Base-by-base conservation (phyloP, 2,329 filamentous ascomycete genomes). In the Diaporthe capsici region DNA sequence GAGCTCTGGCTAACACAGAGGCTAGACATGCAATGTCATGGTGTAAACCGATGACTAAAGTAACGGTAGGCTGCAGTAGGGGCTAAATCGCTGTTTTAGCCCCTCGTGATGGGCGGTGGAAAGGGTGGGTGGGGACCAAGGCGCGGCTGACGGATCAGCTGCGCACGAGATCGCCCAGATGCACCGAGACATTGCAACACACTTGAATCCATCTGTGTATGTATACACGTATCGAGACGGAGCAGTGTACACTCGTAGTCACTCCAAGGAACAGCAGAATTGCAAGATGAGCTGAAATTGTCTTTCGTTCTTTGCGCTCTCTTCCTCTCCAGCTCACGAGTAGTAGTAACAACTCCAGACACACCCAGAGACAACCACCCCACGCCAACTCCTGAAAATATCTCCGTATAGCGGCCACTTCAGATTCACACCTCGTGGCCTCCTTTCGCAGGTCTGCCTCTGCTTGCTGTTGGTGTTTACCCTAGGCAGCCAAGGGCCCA, bases 51-150 rank as follows among this genome's bases (percentile, higher is more conserved):
- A 37, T 53, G 47, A 53, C 65, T 47, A 68, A 42, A 68, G 31
- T 10, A 28, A 22, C 20, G 31, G 65, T 39, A 42, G 65, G 47
- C 13, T 68, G 65, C 65, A 68, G 44, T 55, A 68, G 65, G 31
- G 63, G 22, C 37, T 39, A 53, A 8, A 28, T 53, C 1, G 77
- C 80, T 2, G 77, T 73, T 34, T 71, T 67, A n/a, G 75, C 72
- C 7, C 76, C 51, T 72, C 51, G 70, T 72, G 70, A 72, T 34
- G n/a, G 68, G 5, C 34, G 20, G n/a, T 49, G 44, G 44, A 20
- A 68, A 39, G 47, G n/a, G 65, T 42, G 47, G n/a, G 65, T 53
- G 70, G 55, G 22, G 55, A 60, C 51, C 39, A 31, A 58, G 17
- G 20, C 34, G 34, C 65, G 47, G 65, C 65, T 53, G 47, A 68